Conservation (phyloP, 805 yeast species). For the Candida pini region DNA sequence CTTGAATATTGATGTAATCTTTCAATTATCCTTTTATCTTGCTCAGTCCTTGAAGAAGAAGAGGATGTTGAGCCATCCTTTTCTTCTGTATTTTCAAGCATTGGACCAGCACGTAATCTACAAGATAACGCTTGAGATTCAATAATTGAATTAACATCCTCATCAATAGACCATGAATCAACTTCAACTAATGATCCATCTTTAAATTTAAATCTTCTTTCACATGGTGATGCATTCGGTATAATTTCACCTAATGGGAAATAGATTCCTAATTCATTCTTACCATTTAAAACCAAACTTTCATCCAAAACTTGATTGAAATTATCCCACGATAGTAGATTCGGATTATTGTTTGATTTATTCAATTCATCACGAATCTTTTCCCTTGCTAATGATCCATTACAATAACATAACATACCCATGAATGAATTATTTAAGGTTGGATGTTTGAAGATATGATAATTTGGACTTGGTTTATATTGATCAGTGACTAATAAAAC, state of each 20-base stretch:
- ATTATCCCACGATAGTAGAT: conserved; percentile 47
- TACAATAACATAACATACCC: conserved; percentile 95
- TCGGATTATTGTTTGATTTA: conserved; percentile 30
- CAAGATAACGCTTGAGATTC: conserved; percentile 87
- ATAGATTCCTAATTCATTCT: conserved; percentile 61
- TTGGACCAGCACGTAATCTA: conserved; percentile 71
- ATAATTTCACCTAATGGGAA: conserved; percentile 90
- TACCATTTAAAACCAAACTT: conserved; percentile 27
- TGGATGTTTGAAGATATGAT: conserved; percentile 85
- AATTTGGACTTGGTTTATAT: conserved; percentile 72
- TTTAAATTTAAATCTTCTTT: conserved; percentile 39
- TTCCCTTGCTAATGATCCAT: conserved; percentile 86
- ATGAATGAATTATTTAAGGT: conserved; percentile 69
- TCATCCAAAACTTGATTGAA: conserved; percentile 51
- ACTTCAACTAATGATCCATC: conserved; percentile 30
- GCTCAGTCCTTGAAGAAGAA: not conserved
- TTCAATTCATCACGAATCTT: conserved; percentile 61
- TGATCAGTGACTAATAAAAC: conserved; percentile 74
- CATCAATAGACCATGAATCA: conserved; percentile 42
- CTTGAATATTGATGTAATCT: conserved; percentile 26
- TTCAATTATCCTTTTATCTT: conserved; percentile 17
- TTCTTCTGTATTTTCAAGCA: conserved; percentile 40
- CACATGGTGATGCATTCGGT: conserved; percentile 70
- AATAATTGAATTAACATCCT: conserved; percentile 71
- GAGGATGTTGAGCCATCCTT: not conserved